Percentiles rank a stretch among this genome's conserved stretches.
Conservation (phyloP, 2,329 filamentous ascomycete genomes). For the Coleophoma cylindrospora region DNA sequence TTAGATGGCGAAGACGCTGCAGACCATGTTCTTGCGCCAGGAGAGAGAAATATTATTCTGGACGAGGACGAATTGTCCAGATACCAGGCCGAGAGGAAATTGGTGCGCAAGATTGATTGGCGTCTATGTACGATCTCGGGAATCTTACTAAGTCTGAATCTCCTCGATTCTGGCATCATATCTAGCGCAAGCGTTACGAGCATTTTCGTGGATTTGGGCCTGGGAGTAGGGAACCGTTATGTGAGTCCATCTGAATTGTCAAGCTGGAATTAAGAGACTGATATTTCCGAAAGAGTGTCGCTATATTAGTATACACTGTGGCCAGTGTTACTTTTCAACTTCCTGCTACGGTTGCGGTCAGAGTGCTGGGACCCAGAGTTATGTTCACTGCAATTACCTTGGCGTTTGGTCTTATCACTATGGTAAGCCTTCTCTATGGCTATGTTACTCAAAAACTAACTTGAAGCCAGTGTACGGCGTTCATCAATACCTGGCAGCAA, state of each 20-base stretch:
- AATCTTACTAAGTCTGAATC: slow-evolving; percentile 63
- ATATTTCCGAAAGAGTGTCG: slow-evolving; percentile 30
- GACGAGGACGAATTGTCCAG: background rate
- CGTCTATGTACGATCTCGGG: slow-evolving; percentile 67
- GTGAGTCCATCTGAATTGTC: slow-evolving; percentile 12
- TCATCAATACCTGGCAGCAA: slow-evolving; percentile 61
- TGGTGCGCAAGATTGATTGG: slow-evolving; percentile 61
- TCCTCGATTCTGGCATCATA: slow-evolving; percentile 67
- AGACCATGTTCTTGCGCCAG: too few species aligned
- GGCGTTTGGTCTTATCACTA: slow-evolving; percentile 58
- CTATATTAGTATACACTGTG: slow-evolving; percentile 71
- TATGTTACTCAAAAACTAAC: background rate
- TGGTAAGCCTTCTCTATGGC: slow-evolving; percentile 25
- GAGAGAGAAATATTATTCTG: background rate
- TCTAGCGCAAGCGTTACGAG: slow-evolving; percentile 64
- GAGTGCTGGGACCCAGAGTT: slow-evolving; percentile 57
- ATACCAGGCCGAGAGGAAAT: slow-evolving; percentile 28
- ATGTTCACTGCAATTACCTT: slow-evolving; percentile 58
- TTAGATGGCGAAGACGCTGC: too few species aligned
- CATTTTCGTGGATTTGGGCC: slow-evolving; percentile 58
- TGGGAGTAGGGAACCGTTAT: slow-evolving; percentile 59
- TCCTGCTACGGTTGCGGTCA: slow-evolving; percentile 61
- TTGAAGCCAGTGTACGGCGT: slow-evolving; percentile 49
- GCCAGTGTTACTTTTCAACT: slow-evolving; percentile 64
- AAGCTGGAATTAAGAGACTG: slow-evolving; percentile 1